These are phyloP conservation scores for Ogataea henricii DNA, from an alignment of 805 yeast species.

Conservation along the genomic window DNA sequence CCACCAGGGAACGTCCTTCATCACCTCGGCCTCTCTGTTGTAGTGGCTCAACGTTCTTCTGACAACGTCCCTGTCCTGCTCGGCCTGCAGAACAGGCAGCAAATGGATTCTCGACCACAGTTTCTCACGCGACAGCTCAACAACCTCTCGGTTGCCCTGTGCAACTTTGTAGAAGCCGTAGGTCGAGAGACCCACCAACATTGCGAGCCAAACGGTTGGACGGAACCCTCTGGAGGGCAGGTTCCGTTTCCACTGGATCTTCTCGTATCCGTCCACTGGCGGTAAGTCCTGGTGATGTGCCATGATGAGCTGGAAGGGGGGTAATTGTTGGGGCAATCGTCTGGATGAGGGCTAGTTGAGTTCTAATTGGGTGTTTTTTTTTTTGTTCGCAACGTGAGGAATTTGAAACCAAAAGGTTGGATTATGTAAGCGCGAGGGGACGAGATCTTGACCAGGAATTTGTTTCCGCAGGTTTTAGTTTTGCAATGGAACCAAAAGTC, in stretches of 20 bases:
- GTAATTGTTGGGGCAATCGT: neutral
- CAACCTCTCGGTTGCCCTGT: slow-evolving; percentile 70
- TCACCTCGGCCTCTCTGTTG: slow-evolving; percentile 68
- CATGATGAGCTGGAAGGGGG: slow-evolving; percentile 13
- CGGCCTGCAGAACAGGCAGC: slow-evolving; percentile 76
- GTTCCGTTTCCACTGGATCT: slow-evolving; percentile 87
- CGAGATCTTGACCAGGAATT: too few relatives aligned
- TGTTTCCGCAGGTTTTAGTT: too few relatives aligned
- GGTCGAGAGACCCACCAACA: slow-evolving; percentile 61
- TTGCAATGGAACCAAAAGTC: too few relatives aligned
- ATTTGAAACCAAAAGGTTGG: too few relatives aligned
- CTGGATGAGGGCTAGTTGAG: neutral
- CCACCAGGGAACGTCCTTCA: slow-evolving; percentile 65
- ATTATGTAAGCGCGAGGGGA: too few relatives aligned
- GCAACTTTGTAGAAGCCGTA: slow-evolving; percentile 72
- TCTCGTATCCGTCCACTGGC: slow-evolving; percentile 83
- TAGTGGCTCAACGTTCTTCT: slow-evolving; percentile 68
- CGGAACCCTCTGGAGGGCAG: slow-evolving; percentile 84
- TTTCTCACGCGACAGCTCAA: slow-evolving; percentile 74
- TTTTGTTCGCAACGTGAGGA: too few relatives aligned
- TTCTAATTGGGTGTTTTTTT: neutral
- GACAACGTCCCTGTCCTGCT: slow-evolving; percentile 75
- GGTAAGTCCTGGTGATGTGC: slow-evolving; percentile 71
- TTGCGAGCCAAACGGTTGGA: slow-evolving; percentile 69
- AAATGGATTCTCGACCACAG: slow-evolving; percentile 75